Conservation (phyloP, 441 rosid species). For the Arabidopsis hybrid region DNA sequence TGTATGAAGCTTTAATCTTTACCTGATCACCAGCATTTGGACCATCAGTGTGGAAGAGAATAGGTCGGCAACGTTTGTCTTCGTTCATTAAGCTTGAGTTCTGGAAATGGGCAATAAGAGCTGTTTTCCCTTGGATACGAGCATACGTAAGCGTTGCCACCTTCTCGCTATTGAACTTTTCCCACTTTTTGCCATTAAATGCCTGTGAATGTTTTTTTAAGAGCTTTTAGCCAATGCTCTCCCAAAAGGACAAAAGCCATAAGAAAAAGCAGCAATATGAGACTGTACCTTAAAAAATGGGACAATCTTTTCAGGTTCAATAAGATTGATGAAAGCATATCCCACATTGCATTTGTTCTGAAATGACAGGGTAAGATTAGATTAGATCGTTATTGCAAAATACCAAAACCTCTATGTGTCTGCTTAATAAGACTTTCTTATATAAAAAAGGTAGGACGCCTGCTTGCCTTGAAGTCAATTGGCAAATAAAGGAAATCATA, state of each 20-base stretch:
- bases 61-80: slow-evolving; percentile 83
- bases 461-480: slow-evolving; percentile 77
- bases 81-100: slow-evolving; percentile 88
- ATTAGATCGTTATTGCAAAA: neutral
- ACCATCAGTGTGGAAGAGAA: slow-evolving; percentile 78
- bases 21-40: slow-evolving; percentile 91
- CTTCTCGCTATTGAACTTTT: slow-evolving; percentile 84
- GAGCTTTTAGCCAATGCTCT: slow-evolving; percentile 18
- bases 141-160: slow-evolving; percentile 82
- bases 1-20: slow-evolving; percentile 13
- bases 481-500: slow-evolving; percentile 82
- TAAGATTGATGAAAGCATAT: slow-evolving; percentile 58
- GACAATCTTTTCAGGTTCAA: slow-evolving; percentile 48
- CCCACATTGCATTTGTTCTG: slow-evolving; percentile 63
- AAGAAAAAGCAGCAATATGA: slow-evolving; percentile 5
- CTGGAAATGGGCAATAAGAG: slow-evolving; percentile 81
- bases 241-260: slow-evolving; percentile 7
- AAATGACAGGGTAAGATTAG: slow-evolving; percentile 7
- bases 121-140: slow-evolving; percentile 78
- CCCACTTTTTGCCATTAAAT: slow-evolving; percentile 83
- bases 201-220: slow-evolving; percentile 55
- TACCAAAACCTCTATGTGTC: neutral
- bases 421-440: slow-evolving; percentile 7
- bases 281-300: slow-evolving; percentile 52
- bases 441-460: slow-evolving; percentile 9